Evolutionary conservation across 2,329 filamentous ascomycete genomes (phyloP).

Genomic region (Cadophora luteo-olivacea): DNA sequence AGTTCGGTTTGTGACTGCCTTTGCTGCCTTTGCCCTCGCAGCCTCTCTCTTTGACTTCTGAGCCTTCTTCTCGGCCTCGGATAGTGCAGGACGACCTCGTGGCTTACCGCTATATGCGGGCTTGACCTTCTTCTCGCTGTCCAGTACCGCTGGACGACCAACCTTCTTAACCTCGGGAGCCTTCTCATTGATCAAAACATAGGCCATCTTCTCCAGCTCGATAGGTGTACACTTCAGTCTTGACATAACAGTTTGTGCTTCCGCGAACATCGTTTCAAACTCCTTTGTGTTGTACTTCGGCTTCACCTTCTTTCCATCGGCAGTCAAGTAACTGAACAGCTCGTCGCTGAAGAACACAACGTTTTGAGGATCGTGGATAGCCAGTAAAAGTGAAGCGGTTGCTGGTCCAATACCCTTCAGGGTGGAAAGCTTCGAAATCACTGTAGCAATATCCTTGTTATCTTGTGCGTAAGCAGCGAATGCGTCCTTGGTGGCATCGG

Average conservation of each 20-base stretch:
- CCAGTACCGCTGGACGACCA: conserved; percentile 32
- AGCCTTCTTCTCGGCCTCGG: conserved; percentile 12
- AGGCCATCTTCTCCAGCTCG: conserved; percentile 74
- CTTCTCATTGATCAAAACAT: conserved; percentile 63
- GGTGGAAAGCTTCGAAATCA: conserved; percentile 60
- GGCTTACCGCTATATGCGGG: conserved; percentile 16
- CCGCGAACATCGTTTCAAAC: conserved; percentile 62
- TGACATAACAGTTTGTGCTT: conserved; percentile 51
- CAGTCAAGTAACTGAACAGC: conserved; percentile 74
- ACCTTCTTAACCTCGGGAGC: conserved; percentile 29
- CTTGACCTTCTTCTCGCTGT: conserved; percentile 37
- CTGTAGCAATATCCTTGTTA: conserved; percentile 46
- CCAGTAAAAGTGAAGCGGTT: conserved; percentile 76
- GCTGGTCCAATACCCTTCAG: conserved; percentile 81
- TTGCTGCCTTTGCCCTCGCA: neutral
- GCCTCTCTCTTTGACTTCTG: conserved; percentile 12
- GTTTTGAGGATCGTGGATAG: conserved; percentile 63
- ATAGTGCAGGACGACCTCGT: conserved; percentile 12
- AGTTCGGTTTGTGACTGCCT: conserved; percentile 5
- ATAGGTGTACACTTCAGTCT: conserved; percentile 62
- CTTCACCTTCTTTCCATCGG: conserved; percentile 53
- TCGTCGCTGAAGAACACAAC: conserved; percentile 84
- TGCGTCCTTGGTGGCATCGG: conserved; percentile 58
- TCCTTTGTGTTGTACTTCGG: conserved; percentile 77
- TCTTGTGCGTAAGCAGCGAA: conserved; percentile 53